These are phyloP conservation scores for Coniferiporia sulphurascens DNA, from an alignment of 1,284 basidiomycete genomes.

Conservation along the genomic window DNA sequence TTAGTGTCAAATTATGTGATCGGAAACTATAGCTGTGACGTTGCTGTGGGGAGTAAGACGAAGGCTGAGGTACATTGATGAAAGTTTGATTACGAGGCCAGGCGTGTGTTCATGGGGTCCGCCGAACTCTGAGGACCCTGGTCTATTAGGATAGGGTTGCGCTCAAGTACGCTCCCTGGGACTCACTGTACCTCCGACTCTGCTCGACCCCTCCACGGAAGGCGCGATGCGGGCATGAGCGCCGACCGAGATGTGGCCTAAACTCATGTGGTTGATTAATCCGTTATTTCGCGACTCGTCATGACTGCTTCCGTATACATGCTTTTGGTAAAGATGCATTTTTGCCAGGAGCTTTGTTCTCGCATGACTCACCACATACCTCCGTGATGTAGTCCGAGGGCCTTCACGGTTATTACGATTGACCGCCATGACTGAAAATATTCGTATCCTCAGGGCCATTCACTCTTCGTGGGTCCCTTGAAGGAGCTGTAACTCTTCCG, in stretches of 20 bases:
- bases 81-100: neutral
- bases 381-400: neutral
- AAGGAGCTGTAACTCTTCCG: neutral
- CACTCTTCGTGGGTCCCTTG: neutral
- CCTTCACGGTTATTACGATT: neutral
- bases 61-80: neutral
- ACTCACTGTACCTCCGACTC: constrained; percentile 1
- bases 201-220: neutral
- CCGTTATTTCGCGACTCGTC: neutral
- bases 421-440: neutral
- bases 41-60: neutral
- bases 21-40: neutral
- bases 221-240: neutral
- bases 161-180: neutral
- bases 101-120: constrained; percentile 1
- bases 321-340: neutral
- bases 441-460: neutral
- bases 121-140: neutral
- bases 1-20: neutral
- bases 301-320: neutral
- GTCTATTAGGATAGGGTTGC: constrained; percentile 4
- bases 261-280: neutral
- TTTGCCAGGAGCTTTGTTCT: too few species aligned
- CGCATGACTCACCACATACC: neutral
- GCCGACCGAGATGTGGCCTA: constrained; percentile 8